phyloP scores from a whole-genome alignment of 768 basidiomycete species.

The Suillus ampliporus region DNA sequence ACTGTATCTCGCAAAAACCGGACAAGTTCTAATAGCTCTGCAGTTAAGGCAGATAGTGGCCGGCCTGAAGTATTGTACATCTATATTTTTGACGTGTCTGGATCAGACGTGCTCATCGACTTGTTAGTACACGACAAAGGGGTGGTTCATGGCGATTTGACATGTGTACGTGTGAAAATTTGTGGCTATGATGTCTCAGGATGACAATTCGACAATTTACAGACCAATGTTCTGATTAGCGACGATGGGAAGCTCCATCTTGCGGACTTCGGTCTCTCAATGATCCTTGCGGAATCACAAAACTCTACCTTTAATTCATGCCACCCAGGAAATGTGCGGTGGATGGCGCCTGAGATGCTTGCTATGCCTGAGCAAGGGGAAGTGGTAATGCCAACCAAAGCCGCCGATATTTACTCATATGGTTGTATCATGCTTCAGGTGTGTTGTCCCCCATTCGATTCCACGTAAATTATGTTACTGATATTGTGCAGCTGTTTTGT shows the following conservation, averaged over 20 bases:
- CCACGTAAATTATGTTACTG: not conserved
- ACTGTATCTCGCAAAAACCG: not conserved
- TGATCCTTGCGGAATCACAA: slow-evolving; percentile 39
- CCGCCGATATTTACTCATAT: slow-evolving; percentile 45
- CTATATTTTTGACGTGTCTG: not conserved
- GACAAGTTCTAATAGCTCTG: not conserved
- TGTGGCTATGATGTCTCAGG: not conserved
- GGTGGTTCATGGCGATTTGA: slow-evolving; percentile 14
- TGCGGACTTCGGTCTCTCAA: slow-evolving; percentile 47
- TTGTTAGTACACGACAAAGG: slow-evolving; percentile 13
- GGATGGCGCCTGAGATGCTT: slow-evolving; percentile 46
- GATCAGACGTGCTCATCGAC: not conserved
- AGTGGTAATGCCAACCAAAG: slow-evolving; percentile 21
- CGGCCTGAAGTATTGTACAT: slow-evolving; percentile 12
- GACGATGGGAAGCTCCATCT: slow-evolving; percentile 37
- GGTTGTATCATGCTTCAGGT: slow-evolving; percentile 40
- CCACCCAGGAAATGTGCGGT: slow-evolving; percentile 41
- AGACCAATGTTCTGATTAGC: slow-evolving; percentile 46
- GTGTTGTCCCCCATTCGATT: slow-evolving; percentile 37
- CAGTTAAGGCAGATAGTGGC: slow-evolving; percentile 10
- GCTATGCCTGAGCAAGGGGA: slow-evolving; percentile 19
- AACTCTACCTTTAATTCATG: slow-evolving; percentile 38
- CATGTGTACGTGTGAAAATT: slow-evolving; percentile 14
- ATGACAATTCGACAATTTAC: not conserved
- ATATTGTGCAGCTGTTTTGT: slow-evolving; percentile 21